Evolutionary conservation across 805 yeast species (phyloP).

Genomic region (Starmerella bombicola): DNA sequence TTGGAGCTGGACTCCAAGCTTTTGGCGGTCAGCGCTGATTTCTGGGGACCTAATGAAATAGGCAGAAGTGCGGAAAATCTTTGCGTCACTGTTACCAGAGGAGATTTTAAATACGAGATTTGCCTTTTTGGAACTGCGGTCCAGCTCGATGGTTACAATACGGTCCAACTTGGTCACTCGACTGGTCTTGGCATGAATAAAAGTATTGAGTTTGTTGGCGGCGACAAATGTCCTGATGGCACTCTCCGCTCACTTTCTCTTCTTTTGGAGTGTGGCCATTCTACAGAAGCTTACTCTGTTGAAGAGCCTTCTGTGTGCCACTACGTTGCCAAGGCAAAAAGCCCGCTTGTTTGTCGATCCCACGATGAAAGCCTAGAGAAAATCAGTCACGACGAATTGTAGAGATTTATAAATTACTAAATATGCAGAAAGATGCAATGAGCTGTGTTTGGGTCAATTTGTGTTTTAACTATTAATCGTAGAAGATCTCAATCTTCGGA

Average conservation of each 20-base stretch:
- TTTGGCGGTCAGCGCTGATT: constrained; percentile 6
- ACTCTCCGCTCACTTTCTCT: constrained; percentile 64
- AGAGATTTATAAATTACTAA: not conserved
- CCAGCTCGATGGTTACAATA: constrained; percentile 36
- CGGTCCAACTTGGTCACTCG: constrained; percentile 41
- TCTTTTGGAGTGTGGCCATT: constrained; percentile 52
- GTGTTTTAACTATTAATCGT: no score
- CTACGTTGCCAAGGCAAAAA: constrained; percentile 38
- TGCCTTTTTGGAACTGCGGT: constrained; percentile 45
- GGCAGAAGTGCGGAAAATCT: constrained; percentile 43
- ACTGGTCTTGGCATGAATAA: constrained; percentile 22
- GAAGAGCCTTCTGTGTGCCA: constrained; percentile 84
- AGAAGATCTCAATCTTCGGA: no score
- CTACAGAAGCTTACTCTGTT: constrained; percentile 46
- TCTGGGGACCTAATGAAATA: constrained; percentile 51
- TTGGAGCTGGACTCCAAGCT: constrained; percentile 17
- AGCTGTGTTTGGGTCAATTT: no score
- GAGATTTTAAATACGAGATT: constrained; percentile 55
- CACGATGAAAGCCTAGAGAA: not conserved
- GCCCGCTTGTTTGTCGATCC: constrained; percentile 21
- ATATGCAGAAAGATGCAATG: not conserved
- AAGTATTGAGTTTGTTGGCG: constrained; percentile 39
- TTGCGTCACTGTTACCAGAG: constrained; percentile 41
- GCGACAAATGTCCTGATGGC: constrained; percentile 90
- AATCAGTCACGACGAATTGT: constrained; percentile 15